Evolutionary conservation across 306 rosid species (phyloP), one percentile per base, ranked within the genome.

Genomic region (Castanospermum australe): DNA sequence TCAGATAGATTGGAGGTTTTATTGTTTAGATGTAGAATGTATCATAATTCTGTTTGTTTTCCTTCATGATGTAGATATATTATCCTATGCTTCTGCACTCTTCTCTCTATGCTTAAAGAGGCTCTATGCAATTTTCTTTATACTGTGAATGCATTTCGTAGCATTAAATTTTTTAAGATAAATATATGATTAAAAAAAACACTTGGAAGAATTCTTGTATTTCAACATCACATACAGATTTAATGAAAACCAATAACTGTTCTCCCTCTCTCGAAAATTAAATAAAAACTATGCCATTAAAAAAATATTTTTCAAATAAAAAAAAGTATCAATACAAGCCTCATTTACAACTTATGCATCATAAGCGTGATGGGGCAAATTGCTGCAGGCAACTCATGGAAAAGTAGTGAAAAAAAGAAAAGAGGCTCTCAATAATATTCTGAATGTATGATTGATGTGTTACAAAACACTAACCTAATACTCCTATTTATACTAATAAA

Each of bases 291-390:
- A 36, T 55, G 2, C n/a, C 54, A 36, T 38, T 10, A 38, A 36
- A 4, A 10, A 18, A 21, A 39, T 54, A 8, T 38, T 52, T 20
- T 71, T 18, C 36, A 71, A 18, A 32, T 51, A 51, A 71, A 32
- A 32, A 36, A 2, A 30, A 11, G 10, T 3, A 20, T 33, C 17
- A 18, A 36, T 12, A 63, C 60, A 62, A 63, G 14, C 38, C 51
- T 60, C 35, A 12, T 35, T 71, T 59, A 44, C 64, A 80, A 51
- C 63, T 71, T 48, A 32, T 13, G 59, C 39, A 52, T 39, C 33
- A 39, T 39, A 55, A 57, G 62, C 69, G 59, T 79, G 77, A 45
- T 24, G 32, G 56, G 21, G 42, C 17, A 77, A 47, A 50, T n/a
- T 41, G 57, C 33, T 32, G 62, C 76, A 32, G n/a, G 20, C 62